These are phyloP conservation scores for Cryptosporidium xiaoi DNA, from an alignment of 169 alveolate species.

Conservation along the genomic window DNA sequence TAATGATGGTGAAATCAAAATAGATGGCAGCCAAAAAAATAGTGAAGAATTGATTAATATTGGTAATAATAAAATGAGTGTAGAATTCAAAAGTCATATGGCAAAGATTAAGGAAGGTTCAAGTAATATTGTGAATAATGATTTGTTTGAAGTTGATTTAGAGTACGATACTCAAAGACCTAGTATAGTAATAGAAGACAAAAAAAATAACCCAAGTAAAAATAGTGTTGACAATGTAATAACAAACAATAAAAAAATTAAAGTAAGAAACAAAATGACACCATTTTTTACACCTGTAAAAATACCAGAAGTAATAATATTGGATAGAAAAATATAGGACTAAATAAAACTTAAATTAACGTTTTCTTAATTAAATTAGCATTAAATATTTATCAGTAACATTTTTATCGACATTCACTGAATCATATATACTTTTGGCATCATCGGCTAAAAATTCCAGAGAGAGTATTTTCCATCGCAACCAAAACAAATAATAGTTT, in stretches of 20 bases:
- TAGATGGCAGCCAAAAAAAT: not conserved
- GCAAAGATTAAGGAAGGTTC: no score
- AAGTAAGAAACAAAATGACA: slow-evolving; percentile 19
- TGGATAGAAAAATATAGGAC: slow-evolving; percentile 37
- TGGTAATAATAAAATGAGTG: not conserved
- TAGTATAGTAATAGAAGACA: no score
- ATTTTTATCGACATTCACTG: not conserved
- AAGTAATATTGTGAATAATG: not conserved
- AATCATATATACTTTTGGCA: not conserved
- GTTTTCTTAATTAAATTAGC: not conserved
- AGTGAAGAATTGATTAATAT: not conserved
- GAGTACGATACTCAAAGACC: not conserved
- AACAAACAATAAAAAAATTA: not conserved
- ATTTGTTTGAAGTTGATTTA: slow-evolving; percentile 16
- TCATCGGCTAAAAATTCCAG: slow-evolving; percentile 20
- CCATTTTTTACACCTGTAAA: slow-evolving; percentile 72
- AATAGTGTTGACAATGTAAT: slow-evolving; percentile 6
- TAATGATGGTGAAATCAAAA: not conserved
- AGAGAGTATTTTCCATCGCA: slow-evolving; percentile 46
- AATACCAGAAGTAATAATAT: slow-evolving; percentile 60
- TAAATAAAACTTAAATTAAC: not conserved
- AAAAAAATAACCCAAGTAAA: not conserved
- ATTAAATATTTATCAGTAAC: not conserved
- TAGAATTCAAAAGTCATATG: no score
- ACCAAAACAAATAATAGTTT: slow-evolving; percentile 17